Conservation (phyloP, 495 filamentous ascomycete genomes). For the Trichoderma parareesei region DNA sequence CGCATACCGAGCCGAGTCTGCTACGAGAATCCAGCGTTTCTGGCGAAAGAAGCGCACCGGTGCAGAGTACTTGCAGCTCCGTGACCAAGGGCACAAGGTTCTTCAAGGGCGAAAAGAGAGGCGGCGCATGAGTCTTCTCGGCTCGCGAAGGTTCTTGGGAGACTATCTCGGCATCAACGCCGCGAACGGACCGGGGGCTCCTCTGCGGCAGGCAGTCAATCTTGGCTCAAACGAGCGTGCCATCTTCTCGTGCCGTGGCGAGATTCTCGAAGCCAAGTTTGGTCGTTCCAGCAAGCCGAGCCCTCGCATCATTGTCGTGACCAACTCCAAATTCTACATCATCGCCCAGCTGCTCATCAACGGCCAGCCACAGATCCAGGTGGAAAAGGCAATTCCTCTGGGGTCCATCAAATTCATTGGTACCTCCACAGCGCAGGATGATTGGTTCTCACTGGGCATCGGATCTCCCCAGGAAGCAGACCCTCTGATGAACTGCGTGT, state of each 20-base stretch:
- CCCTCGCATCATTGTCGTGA: conserved; percentile 78
- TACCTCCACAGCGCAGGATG: conserved; percentile 72
- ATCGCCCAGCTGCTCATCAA: conserved; percentile 78
- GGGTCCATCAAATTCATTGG: conserved; percentile 82
- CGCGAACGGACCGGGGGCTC: conserved; percentile 69
- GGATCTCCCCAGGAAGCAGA: conserved; percentile 86
- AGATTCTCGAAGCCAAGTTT: conserved; percentile 85
- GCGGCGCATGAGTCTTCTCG: conserved; percentile 79
- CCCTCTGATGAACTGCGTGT: conserved; percentile 80
- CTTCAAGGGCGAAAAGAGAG: conserved; percentile 83
- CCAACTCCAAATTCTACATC: conserved; percentile 77
- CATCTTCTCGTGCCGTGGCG: conserved; percentile 84
- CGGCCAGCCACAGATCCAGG: conserved; percentile 66
- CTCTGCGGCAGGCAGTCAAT: conserved; percentile 65
- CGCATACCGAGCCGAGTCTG: conserved; percentile 83
- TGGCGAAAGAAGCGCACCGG: conserved; percentile 89
- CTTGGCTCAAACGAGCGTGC: conserved; percentile 56
- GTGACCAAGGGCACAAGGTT: conserved; percentile 83
- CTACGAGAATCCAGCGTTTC: conserved; percentile 87
- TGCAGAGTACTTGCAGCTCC: conserved; percentile 74
- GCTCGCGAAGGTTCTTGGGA: conserved; percentile 85
- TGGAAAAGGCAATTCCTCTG: conserved; percentile 73
- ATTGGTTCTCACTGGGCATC: conserved; percentile 91
- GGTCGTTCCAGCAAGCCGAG: conserved; percentile 90
- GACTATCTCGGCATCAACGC: conserved; percentile 90